These are phyloP conservation scores for Backusella morwellensis DNA, from an alignment of 192 early-diverging fungal species.

Conservation along the genomic window DNA sequence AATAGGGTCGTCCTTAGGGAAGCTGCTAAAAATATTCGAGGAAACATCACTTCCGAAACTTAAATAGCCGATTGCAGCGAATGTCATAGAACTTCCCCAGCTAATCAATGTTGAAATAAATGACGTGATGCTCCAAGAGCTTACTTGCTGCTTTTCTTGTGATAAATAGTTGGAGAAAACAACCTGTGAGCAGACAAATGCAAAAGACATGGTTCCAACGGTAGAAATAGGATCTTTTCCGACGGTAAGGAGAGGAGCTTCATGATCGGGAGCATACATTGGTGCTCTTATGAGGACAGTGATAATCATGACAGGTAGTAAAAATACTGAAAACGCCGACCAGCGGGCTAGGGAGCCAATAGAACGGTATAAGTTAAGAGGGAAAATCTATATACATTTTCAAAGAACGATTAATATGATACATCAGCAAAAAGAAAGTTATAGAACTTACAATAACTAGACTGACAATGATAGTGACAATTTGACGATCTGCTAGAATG, in stretches of 20 bases:
- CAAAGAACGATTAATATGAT: neutral
- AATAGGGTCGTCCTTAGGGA: conserved; percentile 51
- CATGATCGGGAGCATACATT: conserved; percentile 47
- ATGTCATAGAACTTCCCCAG: conserved; percentile 54
- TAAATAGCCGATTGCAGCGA: conserved; percentile 59
- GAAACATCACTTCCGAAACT: conserved; percentile 58
- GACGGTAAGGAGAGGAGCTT: conserved; percentile 47
- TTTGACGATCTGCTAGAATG: conserved; percentile 25
- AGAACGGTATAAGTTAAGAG: conserved; percentile 60
- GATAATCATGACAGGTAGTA: conserved; percentile 60
- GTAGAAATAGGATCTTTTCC: conserved; percentile 61
- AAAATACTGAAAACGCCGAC: conserved; percentile 56
- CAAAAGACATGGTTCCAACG: conserved; percentile 65
- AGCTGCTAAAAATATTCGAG: conserved; percentile 69
- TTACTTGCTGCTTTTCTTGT: conserved; percentile 40
- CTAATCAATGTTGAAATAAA: conserved; percentile 47
- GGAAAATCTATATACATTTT: conserved; percentile 43
- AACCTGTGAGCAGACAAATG: conserved; percentile 63
- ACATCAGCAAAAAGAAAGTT: neutral
- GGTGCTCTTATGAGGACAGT: conserved; percentile 58
- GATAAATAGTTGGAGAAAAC: conserved; percentile 57
- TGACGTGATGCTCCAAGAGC: conserved; percentile 47
- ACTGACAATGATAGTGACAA: conserved; percentile 38
- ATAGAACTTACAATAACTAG: conserved; percentile 36
- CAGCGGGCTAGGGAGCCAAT: conserved; percentile 54